Evolutionary conservation across 257 asterid genomes (phyloP).

Genomic region (Euphrasia confusa): DNA sequence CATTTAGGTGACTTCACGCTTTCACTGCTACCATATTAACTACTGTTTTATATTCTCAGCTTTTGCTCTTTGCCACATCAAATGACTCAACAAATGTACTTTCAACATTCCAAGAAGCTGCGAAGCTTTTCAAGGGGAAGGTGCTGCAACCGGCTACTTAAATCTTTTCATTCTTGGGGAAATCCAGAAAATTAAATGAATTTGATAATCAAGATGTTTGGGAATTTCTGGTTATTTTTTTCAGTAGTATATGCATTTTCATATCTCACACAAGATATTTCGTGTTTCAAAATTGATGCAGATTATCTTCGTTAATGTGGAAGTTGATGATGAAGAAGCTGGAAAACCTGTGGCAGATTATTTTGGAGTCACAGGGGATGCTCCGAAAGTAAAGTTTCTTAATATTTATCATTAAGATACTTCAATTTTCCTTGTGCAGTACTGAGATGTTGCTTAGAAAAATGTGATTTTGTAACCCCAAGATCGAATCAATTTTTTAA

Average conservation of each 20-base stretch:
- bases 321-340: constrained; percentile 67
- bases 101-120: constrained; percentile 78
- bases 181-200: constrained; percentile 6
- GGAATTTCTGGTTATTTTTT: constrained; percentile 3
- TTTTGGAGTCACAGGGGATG: constrained; percentile 71
- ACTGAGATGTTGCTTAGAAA: constrained; percentile 1
- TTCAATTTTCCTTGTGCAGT: constrained; percentile 18
- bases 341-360: constrained; percentile 88
- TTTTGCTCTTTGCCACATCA: constrained; percentile 75
- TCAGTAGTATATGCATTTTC: not conserved
- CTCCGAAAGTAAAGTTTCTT: constrained; percentile 51
- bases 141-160: constrained; percentile 32
- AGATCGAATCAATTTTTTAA: constrained; percentile 21
- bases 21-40: constrained; percentile 11
- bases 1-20: constrained; percentile 1
- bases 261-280: constrained; percentile 14
- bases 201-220: constrained; percentile 11
- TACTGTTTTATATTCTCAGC: constrained; percentile 38
- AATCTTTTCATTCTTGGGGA: not conserved
- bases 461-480: constrained; percentile 3
- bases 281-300: constrained; percentile 36
- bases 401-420: constrained; percentile 23
- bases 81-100: constrained; percentile 45
- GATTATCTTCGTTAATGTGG: constrained; percentile 72
- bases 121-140: constrained; percentile 89